Base-by-base conservation (phyloP, 192 early-diverging fungal genomes). In the Pilobolus umbonatus region DNA sequence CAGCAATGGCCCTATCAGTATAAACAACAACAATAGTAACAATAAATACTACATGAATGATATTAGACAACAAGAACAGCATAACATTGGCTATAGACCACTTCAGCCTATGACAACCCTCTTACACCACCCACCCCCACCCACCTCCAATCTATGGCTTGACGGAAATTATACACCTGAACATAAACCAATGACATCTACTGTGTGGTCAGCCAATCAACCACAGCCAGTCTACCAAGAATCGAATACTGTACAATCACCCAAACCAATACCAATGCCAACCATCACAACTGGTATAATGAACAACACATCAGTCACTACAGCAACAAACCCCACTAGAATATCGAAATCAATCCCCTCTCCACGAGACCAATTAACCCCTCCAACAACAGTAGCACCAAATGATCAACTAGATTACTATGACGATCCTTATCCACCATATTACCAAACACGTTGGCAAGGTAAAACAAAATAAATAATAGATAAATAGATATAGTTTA, bases 371-470 rank as follows among this genome's bases (percentile, higher is more conserved):
- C 21, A 46, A 46, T 46, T n/a, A n/a, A n/a, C n/a, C n/a, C n/a
- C n/a, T n/a, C n/a, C n/a, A n/a, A 46, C 4, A 10, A 19, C 12
- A 25, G 24, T 21, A 11, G 3, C 19, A 25, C 19, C 22, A 25
- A 54, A 21, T 54, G 14, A 15, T 53, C 31, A 22, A 4, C 31
- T 9, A 29, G 17, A 32, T 51, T 10, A 51, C 32, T 15, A 32
- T 54, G 22, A 54, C 38, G 52, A 54, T 54, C 34, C 32, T 9
- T 34, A 38, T 1, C 52, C 35, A 34, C 31, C 32, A 21, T 21
- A 54, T 24, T 54, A 54, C 38, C 21, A 34, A 21, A 54, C 47
- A 49, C 47, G 52, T 22, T 54, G 52, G 52, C 52, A 54, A 54
- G 52, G 52, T 54, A 54, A 54, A 36, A n/a, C 25, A 21, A 12